Conservation (phyloP, 208 protist species). For the Hexamita inflata region DNA sequence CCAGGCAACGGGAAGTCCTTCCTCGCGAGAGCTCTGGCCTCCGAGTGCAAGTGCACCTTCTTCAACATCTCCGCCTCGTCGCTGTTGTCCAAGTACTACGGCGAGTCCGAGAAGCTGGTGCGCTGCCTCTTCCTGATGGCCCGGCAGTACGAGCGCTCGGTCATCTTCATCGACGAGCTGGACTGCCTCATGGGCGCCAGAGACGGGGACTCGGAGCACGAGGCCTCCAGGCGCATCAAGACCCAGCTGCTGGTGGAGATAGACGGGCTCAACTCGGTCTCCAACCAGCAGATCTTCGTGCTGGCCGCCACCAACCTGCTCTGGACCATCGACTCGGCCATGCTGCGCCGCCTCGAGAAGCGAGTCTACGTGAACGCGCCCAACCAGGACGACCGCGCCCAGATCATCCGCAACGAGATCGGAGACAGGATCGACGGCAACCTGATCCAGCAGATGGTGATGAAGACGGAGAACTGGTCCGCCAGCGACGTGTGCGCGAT, state of each 20-base stretch:
- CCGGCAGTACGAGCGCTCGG: background rate
- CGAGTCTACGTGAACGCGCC: background rate
- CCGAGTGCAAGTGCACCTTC: background rate
- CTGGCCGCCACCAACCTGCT: background rate
- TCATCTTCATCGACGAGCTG: background rate
- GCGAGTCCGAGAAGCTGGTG: background rate
- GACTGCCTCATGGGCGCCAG: background rate
- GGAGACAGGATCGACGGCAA: background rate
- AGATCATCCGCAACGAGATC: background rate
- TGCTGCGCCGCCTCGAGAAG: background rate
- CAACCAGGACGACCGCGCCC: background rate
- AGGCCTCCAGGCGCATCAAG: background rate
- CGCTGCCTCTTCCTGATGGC: background rate
- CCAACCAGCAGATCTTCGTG: background rate
- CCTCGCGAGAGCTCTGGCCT: background rate
- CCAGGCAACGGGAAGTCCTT: background rate
- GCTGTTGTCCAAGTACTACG: background rate
- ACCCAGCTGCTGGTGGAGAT: background rate
- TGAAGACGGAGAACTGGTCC: constrained; percentile 51
- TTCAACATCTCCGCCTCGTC: background rate
- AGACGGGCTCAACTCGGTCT: background rate
- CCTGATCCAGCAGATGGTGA: background rate
- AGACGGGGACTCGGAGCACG: background rate
- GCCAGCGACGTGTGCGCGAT: constrained; percentile 73
- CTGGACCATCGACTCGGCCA: background rate